Base-by-base conservation (phyloP, 148 eudicot species). In the Chenopodium berlandieri region DNA sequence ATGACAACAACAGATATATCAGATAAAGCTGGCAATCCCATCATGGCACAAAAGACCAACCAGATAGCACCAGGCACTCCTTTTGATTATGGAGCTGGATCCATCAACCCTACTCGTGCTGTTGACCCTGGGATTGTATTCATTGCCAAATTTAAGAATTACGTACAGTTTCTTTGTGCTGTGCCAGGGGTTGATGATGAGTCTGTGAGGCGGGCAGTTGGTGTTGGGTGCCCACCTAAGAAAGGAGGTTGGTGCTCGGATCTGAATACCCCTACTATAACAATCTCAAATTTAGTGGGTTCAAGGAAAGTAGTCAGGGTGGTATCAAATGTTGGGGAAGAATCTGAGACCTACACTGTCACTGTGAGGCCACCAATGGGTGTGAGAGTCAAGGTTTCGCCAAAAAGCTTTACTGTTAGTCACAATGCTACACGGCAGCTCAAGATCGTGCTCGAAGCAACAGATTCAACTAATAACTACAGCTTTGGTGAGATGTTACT, bases 161-260 rank as follows among this genome's bases (percentile, higher is more conserved):
- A 88, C 77, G 52, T 90, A 10, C 87, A 89, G 70, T 90, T 91
- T 70, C 83, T 90, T 8, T 91, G 94, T 62, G 87, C 92, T 1
- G 90, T 90, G 17, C 91, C 94, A 12, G 91, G 92, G 10, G 92
- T 89, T 0, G 90, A 91, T 47, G 91, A 91, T 9, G 89, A 85
- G 82, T 87, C 94, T n/a, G 81, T 91, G 25, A 89, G 87, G 58
- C 88, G 89, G 47, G 87, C 89, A 6, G 84, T 82, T 1, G 91
- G 94, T 12, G 80, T 86, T 1, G 88, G 88, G 9, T 91, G 92
- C 72, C 88, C 89, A 1, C 60, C 10, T 31, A 82, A 80, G 31
- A 83, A 79, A 63, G 81, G 85, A 65, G 77, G 82, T 3, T 87
- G 92, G 90, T 89, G 94, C 79, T 91, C 92, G 19, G 92, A 91